Conservation (phyloP, 352 stramenopile species). For the Globisporangium polare region DNA sequence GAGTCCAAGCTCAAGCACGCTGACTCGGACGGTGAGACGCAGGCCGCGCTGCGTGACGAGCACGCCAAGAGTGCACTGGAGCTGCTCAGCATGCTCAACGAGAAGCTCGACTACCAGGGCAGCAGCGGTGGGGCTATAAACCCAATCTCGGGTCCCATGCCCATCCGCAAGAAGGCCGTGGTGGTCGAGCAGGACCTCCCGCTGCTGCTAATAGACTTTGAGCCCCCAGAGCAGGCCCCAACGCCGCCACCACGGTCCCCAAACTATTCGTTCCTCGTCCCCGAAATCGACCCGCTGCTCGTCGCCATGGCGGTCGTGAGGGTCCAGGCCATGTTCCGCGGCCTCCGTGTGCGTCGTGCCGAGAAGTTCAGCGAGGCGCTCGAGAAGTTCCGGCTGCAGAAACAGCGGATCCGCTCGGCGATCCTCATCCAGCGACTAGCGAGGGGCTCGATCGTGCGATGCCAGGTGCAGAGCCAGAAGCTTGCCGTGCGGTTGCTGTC, state of each 20-base stretch:
- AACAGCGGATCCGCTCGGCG: conserved; percentile 24
- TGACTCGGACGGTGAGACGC: conserved; percentile 21
- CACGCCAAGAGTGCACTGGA: conserved; percentile 46
- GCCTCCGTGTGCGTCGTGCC: conserved; percentile 20
- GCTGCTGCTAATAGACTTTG: not conserved
- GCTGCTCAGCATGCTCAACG: conserved; percentile 57
- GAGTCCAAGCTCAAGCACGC: conserved; percentile 46
- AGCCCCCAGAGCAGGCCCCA: not conserved
- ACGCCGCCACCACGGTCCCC: not conserved
- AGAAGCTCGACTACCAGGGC: conserved; percentile 24
- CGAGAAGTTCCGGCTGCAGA: conserved; percentile 26
- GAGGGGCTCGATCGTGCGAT: conserved; percentile 7
- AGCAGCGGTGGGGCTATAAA: too few species aligned
- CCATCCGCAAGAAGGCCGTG: conserved; percentile 1
- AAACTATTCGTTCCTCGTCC: not conserved
- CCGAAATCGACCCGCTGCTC: conserved; percentile 17
- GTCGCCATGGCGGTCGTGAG: conserved; percentile 23
- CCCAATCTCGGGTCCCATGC: not conserved
- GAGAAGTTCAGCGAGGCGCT: conserved; percentile 28
- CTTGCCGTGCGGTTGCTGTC: conserved; percentile 7
- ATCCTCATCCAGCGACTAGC: conserved; percentile 26
- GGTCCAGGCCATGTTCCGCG: conserved; percentile 34
- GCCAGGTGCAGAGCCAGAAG: conserved; percentile 9
- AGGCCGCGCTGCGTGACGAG: conserved; percentile 40
- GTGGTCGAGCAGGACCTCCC: not conserved